These are phyloP conservation scores for Fusarium acutatum DNA, from an alignment of 2,329 filamentous ascomycete species.

Conservation along the genomic window DNA sequence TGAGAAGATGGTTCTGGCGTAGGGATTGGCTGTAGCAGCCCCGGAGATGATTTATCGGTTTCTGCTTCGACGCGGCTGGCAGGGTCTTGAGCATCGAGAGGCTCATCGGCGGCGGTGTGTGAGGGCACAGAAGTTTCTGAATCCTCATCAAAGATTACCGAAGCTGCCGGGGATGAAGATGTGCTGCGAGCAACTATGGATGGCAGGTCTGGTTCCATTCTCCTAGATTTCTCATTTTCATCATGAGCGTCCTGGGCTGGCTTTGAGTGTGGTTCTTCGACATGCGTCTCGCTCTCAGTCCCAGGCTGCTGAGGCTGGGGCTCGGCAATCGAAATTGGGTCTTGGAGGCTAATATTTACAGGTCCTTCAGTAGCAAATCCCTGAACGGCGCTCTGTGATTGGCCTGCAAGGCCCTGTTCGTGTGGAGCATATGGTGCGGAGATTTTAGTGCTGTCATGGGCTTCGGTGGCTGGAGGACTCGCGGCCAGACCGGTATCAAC, in stretches of 20 bases:
- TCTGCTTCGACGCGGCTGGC: background rate
- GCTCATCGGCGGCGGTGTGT: background rate
- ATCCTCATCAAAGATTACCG: slow-evolving; percentile 6
- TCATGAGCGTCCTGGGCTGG: slow-evolving; percentile 11
- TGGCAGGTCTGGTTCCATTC: slow-evolving; percentile 19
- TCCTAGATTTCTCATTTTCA: slow-evolving; percentile 14
- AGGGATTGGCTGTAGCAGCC: slow-evolving; percentile 3
- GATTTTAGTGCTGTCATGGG: background rate
- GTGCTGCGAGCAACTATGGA: slow-evolving; percentile 6
- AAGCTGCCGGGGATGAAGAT: background rate
- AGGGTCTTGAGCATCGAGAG: background rate
- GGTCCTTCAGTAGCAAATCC: background rate
- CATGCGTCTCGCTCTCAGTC: slow-evolving; percentile 1
- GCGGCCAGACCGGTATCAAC: background rate
- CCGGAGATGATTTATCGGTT: background rate
- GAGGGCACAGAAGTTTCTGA: slow-evolving; percentile 3
- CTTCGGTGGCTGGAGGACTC: background rate
- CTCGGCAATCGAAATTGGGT: background rate
- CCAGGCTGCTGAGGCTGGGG: slow-evolving; percentile 11
- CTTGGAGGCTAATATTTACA: slow-evolving; percentile 11
- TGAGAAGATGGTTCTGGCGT: background rate
- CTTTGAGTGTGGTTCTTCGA: background rate
- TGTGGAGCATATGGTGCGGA: slow-evolving; percentile 2
- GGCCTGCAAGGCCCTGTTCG: slow-evolving; percentile 6
- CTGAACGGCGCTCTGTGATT: slow-evolving; percentile 10